Percentiles rank a stretch among this genome's conserved stretches.
Evolutionary conservation across 352 stramenopile genomes (phyloP).

Genomic region (Globisporangium nodosum): DNA sequence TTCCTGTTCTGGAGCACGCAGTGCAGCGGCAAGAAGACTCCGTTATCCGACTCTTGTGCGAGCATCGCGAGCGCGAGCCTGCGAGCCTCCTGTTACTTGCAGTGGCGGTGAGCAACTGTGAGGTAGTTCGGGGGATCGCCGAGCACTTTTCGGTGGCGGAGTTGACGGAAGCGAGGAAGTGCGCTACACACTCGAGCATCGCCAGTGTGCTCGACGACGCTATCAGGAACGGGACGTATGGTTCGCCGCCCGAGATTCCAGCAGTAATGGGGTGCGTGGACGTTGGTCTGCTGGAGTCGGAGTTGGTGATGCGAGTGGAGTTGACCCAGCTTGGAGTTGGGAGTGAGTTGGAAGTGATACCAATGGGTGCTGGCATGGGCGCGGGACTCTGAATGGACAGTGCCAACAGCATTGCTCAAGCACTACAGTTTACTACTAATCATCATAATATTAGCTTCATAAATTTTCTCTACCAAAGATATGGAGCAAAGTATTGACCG

Average conservation of each 20-base stretch:
- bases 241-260: no score
- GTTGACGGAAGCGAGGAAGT: background rate
- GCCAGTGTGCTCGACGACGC: background rate
- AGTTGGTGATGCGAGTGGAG: background rate
- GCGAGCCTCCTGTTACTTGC: background rate
- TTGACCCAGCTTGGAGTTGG: no score
- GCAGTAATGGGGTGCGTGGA: background rate
- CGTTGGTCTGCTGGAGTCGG: background rate
- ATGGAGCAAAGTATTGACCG: no score
- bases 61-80: background rate
- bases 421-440: no score
- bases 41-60: background rate
- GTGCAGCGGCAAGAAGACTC: background rate
- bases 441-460: no score
- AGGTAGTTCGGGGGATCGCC: background rate
- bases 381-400: no score
- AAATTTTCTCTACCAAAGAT: no score
- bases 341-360: no score
- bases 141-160: background rate
- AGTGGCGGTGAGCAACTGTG: background rate
- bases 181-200: background rate
- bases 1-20: background rate
- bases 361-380: no score
- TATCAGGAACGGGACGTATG: background rate
- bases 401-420: no score